Base-by-base conservation (phyloP, 495 filamentous ascomycete genomes). In the Penicillium arizonense region DNA sequence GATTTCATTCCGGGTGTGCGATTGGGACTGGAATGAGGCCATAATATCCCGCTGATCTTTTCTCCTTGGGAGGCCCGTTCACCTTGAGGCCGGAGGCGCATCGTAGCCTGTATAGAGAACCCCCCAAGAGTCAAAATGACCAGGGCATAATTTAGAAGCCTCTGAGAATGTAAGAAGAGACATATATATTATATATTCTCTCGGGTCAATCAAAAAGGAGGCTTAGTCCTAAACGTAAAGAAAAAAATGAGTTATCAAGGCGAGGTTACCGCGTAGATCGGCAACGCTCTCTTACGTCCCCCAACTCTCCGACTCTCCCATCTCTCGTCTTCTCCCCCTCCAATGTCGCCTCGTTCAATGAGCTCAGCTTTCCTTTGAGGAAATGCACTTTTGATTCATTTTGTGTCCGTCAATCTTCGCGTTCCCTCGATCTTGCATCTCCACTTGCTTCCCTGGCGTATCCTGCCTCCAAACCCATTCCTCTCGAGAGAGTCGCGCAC, bases 401-500 rank as follows among this genome's bases (percentile, higher is more conserved):
- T 9, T 30, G 5, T 30, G 28, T 8, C 6, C 9, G 1, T 18
- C 18, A 18, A 18, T 10, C 8, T 30, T 30, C 6, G 6, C 28
- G 28, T 30, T 7, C 23, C 23, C 23, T 24, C 23, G 23, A 24
- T 24, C 5, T 24, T 4, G 18, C 18, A 24, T 24, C 13, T 59
- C 33, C 44, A 36, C 47, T 51, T 49, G 37, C 50, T 36, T 18
- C 18, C 1, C 34, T 52, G 37, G 52, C 37, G 28, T 40, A 50
- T 47, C 52, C 55, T 50, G 41, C 50, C 44, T 61, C 53, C 44
- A 45, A 33, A 23, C 35, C 45, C 14, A 36, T 18, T 44, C 44
- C 38, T 45, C 37, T 37, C 42, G 35, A 18, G 30, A 91, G 88
- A 59, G 88, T 77, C 7, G 79, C 80, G 75, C 42, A 38, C 52